Percentiles rank a stretch among this genome's conserved stretches.
phyloP scores from a whole-genome alignment of 331 rosid genomes.

The Pyrus hybrid region DNA sequence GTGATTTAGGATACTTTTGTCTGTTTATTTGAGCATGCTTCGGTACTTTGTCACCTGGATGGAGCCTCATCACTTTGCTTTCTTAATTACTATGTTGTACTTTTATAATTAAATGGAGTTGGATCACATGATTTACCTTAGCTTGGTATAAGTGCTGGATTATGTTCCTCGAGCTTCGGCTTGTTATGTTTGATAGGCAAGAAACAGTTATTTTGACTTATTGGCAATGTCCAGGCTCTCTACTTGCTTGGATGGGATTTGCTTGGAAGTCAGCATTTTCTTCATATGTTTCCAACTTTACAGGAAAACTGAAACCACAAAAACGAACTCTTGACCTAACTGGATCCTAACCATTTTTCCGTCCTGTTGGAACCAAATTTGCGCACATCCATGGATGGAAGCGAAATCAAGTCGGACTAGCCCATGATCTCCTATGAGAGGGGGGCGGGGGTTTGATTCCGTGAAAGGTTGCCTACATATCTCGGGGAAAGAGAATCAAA shows the following conservation, averaged over 20 bases:
- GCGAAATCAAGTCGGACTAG: no score
- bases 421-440: no score
- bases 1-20: conserved; percentile 41
- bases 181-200: neutral
- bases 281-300: no score
- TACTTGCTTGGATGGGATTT: neutral
- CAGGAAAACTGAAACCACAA: no score
- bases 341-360: no score
- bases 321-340: no score
- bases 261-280: neutral
- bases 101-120: neutral
- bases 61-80: neutral
- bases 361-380: no score
- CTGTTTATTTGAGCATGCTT: conserved; percentile 5
- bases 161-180: neutral
- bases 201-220: neutral
- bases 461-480: no score
- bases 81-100: neutral
- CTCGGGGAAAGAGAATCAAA: no score
- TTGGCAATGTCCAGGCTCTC: neutral
- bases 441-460: no score
- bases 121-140: neutral
- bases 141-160: neutral
- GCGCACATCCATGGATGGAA: no score
- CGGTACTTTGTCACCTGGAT: neutral